phyloP scores from a whole-genome alignment of 345 rosid species.

The Garcia nutans region DNA sequence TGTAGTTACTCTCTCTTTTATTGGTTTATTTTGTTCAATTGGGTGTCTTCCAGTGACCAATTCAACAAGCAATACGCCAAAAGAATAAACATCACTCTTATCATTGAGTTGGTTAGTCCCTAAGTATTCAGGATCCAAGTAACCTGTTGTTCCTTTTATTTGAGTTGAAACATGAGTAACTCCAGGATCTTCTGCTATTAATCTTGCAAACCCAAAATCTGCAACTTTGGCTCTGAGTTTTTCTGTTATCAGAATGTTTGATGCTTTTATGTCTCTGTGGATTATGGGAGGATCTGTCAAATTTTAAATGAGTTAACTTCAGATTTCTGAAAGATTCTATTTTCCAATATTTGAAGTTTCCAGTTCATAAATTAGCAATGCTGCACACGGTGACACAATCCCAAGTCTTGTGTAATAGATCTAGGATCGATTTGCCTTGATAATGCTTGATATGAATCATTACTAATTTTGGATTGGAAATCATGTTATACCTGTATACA shows the following conservation, averaged over 20 bases:
- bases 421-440: not conserved
- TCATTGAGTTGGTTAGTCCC: constrained; percentile 72
- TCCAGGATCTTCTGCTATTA: constrained; percentile 47
- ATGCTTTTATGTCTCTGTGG: constrained; percentile 87
- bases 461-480: not conserved
- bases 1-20: constrained; percentile 50
- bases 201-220: constrained; percentile 88
- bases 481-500: constrained; percentile 60
- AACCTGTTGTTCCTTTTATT: constrained; percentile 76
- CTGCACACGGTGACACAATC: too few species aligned
- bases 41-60: constrained; percentile 71
- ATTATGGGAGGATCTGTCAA: constrained; percentile 78
- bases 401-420: too few species aligned
- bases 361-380: too few species aligned
- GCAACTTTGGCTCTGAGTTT: constrained; percentile 88
- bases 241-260: constrained; percentile 73
- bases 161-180: constrained; percentile 81
- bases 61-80: constrained; percentile 79
- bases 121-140: constrained; percentile 82
- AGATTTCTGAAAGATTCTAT: constrained; percentile 14
- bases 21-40: constrained; percentile 53
- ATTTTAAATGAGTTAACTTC: constrained; percentile 18
- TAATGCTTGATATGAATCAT: not conserved
- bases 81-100: constrained; percentile 86
- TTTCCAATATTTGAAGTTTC: not conserved